A percentile compares a stretch with the other conserved stretches of the same genome.
These are phyloP conservation scores for Paracorniculantispora psalliotae DNA, from an alignment of 2,329 filamentous ascomycete genomes.

Conservation along the genomic window DNA sequence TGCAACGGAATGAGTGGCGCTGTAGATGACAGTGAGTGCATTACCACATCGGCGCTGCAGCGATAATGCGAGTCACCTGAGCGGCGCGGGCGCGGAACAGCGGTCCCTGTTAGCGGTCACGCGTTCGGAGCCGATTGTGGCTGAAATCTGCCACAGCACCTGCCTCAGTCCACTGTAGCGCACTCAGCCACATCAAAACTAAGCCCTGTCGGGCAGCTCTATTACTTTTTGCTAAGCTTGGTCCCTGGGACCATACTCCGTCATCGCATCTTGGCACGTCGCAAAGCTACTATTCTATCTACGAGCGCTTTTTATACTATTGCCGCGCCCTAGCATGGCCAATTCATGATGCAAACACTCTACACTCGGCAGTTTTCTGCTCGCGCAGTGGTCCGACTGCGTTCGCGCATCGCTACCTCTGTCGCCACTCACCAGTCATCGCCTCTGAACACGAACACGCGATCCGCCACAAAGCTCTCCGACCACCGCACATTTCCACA, in stretches of 20 bases:
- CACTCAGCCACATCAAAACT: not conserved
- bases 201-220: not conserved
- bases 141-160: not conserved
- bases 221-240: not conserved
- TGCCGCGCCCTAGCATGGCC: not conserved
- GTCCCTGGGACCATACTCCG: not conserved
- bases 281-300: not conserved
- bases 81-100: slow-evolving; percentile 6
- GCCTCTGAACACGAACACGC: not conserved
- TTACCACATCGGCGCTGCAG: not conserved
- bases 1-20: not conserved
- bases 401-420: not conserved
- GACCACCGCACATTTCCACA: not conserved
- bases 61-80: slow-evolving; percentile 8
- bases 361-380: not conserved
- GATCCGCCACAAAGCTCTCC: not conserved
- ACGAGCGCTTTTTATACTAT: not conserved
- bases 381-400: not conserved
- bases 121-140: not conserved
- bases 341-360: not conserved
- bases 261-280: not conserved
- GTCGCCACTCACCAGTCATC: not conserved
- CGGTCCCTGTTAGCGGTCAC: slow-evolving; percentile 10
- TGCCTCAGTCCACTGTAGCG: not conserved
- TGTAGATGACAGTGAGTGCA: too few relatives aligned